These are phyloP conservation scores for Dissophora globulifera DNA, from an alignment of 192 early-diverging fungal species.

Conservation along the genomic window DNA sequence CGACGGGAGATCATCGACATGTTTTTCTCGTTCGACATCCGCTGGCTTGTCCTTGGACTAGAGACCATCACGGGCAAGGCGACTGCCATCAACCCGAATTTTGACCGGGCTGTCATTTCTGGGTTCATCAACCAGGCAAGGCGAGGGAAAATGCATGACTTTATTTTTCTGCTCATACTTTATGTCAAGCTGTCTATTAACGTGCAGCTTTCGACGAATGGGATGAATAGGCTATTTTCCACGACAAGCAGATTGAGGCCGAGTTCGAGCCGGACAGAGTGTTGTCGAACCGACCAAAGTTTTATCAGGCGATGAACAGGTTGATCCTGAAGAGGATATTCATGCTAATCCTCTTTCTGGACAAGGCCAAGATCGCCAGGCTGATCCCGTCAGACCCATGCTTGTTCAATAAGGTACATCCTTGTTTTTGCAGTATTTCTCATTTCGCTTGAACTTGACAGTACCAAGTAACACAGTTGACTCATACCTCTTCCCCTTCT, in stretches of 20 bases:
- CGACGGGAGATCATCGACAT: slow-evolving; percentile 48
- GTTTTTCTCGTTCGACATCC: slow-evolving; percentile 51
- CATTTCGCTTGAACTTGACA: too few relatives aligned
- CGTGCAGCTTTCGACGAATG: background rate
- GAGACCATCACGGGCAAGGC: slow-evolving; percentile 55
- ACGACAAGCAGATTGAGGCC: slow-evolving; percentile 31
- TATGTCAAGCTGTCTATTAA: background rate
- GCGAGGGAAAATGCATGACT: too few relatives aligned
- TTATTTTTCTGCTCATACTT: too few relatives aligned
- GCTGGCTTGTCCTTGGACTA: slow-evolving; percentile 52
- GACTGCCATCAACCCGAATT: slow-evolving; percentile 39
- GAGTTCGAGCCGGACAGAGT: slow-evolving; percentile 45
- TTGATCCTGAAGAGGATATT: slow-evolving; percentile 40
- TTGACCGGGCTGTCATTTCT: slow-evolving; percentile 30
- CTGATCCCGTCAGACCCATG: slow-evolving; percentile 53
- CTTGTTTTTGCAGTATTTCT: background rate
- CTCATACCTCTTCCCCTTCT: too few relatives aligned
- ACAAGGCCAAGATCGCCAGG: slow-evolving; percentile 42
- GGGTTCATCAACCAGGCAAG: slow-evolving; percentile 53
- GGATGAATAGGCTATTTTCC: slow-evolving; percentile 34
- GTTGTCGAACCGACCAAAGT: slow-evolving; percentile 40
- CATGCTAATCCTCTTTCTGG: slow-evolving; percentile 53
- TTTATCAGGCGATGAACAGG: slow-evolving; percentile 44
- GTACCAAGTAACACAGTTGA: too few relatives aligned
- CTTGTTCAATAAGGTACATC: slow-evolving; percentile 43